These are phyloP conservation scores for Kodamaea derodonti DNA, from an alignment of 1,139 yeast genomes.

Conservation along the genomic window DNA sequence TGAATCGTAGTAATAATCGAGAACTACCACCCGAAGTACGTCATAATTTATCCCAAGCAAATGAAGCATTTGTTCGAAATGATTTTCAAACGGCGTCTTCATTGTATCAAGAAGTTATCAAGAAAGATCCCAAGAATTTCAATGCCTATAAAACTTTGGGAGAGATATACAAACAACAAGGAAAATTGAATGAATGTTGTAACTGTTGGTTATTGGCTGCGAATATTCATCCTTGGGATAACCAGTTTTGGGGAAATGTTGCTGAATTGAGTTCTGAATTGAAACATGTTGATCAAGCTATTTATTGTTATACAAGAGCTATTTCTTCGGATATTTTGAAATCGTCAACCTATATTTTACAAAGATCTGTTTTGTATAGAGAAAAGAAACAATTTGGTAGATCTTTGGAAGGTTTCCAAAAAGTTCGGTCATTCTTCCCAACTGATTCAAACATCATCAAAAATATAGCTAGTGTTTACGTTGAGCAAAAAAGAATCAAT, in stretches of 20 bases:
- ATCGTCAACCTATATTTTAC: slow-evolving; percentile 52
- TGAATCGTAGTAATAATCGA: slow-evolving; percentile 34
- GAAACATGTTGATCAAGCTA: slow-evolving; percentile 76
- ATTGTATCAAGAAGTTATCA: slow-evolving; percentile 68
- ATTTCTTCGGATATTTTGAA: slow-evolving; percentile 50
- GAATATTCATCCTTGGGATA: slow-evolving; percentile 71
- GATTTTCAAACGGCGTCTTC: slow-evolving; percentile 66
- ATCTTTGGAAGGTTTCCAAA: slow-evolving; percentile 74
- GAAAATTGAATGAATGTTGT: slow-evolving; percentile 68
- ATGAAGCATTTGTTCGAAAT: slow-evolving; percentile 69
- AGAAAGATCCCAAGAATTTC: slow-evolving; percentile 71
- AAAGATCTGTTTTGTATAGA: slow-evolving; percentile 63
- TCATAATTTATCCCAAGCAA: slow-evolving; percentile 63
- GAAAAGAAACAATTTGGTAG: slow-evolving; percentile 62
- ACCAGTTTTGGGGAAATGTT: slow-evolving; percentile 78
- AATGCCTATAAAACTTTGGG: slow-evolving; percentile 85
- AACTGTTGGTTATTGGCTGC: slow-evolving; percentile 84
- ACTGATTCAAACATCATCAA: slow-evolving; percentile 58
- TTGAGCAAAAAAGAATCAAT: slow-evolving; percentile 66
- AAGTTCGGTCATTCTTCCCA: slow-evolving; percentile 59
- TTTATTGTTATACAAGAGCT: slow-evolving; percentile 76
- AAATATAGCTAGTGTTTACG: slow-evolving; percentile 74
- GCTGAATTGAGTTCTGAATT: slow-evolving; percentile 72
- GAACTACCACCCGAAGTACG: slow-evolving; percentile 71
- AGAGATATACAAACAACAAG: slow-evolving; percentile 71